A percentile compares a stretch with the other conserved stretches of the same genome.
These are phyloP conservation scores for Pleoardoris graminearum DNA, from an alignment of 2,329 filamentous ascomycete species.

Conservation along the genomic window DNA sequence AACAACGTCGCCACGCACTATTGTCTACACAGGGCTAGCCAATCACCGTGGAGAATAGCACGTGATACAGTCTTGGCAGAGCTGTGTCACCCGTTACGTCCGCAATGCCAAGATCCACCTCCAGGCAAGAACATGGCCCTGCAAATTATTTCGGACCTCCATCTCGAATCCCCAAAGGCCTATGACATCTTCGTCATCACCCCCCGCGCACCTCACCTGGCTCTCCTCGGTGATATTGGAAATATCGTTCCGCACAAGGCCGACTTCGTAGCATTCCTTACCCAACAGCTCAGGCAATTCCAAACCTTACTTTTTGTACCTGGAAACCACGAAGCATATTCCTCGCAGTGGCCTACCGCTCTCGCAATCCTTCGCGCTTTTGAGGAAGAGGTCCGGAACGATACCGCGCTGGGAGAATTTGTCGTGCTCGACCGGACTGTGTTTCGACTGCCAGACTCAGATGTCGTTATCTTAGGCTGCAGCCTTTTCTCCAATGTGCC, in stretches of 20 bases:
- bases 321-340: conserved; percentile 23
- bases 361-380: neutral
- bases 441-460: neutral
- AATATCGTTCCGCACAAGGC: conserved; percentile 3
- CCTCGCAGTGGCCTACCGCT: conserved; percentile 1
- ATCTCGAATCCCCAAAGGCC: conserved; percentile 22
- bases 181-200: conserved; percentile 16
- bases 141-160: conserved; percentile 28
- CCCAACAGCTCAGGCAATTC: conserved; percentile 8
- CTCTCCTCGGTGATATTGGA: conserved; percentile 24
- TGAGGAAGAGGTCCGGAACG: conserved; percentile 1
- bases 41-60: neutral
- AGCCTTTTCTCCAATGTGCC: neutral
- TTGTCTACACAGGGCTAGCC: neutral
- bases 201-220: conserved; percentile 12
- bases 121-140: no score
- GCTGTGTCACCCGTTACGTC: no score
- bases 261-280: conserved; percentile 20
- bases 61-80: no score
- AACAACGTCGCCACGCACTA: neutral
- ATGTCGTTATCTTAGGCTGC: neutral
- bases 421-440: neutral
- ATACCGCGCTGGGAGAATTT: conserved; percentile 19
- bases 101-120: no score
- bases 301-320: conserved; percentile 18